Conservation (phyloP, 768 basidiomycete genomes). For the Tricholoma flavovirens region DNA sequence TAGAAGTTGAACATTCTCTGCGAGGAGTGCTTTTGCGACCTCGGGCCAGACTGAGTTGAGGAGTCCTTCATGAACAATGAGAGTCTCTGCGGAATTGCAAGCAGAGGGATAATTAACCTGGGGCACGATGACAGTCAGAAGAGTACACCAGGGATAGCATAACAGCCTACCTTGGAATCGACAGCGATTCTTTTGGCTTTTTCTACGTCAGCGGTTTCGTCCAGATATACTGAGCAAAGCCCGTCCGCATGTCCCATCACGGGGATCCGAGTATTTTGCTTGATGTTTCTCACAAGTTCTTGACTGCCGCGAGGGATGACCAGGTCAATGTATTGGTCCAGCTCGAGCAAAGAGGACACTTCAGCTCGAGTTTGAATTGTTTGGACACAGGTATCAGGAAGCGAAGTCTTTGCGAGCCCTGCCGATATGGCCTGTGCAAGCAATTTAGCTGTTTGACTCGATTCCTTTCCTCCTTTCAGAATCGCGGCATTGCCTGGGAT, state of each 20-base stretch:
- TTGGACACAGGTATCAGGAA: conserved; percentile 83
- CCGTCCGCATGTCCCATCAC: conserved; percentile 99
- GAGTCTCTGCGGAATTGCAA: conserved; percentile 88
- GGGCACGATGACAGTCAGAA: not conserved
- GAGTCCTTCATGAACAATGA: conserved; percentile 75
- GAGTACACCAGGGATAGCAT: not conserved
- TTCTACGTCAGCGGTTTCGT: conserved; percentile 68
- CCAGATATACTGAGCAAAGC: conserved; percentile 84
- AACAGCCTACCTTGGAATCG: conserved; percentile 76
- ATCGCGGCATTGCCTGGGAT: conserved; percentile 91
- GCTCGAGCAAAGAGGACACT: conserved; percentile 77
- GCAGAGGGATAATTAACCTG: conserved; percentile 94
- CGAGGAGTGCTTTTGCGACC: conserved; percentile 69
- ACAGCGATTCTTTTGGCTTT: conserved; percentile 81
- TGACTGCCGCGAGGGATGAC: conserved; percentile 97
- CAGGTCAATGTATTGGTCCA: conserved; percentile 92
- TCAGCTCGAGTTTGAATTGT: conserved; percentile 88
- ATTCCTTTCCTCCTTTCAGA: conserved; percentile 96
- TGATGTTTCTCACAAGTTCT: conserved; percentile 80
- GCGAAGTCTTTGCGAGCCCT: conserved; percentile 65
- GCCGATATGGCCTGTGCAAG: conserved; percentile 75
- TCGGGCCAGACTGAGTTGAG: conserved; percentile 74
- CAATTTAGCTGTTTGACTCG: conserved; percentile 68
- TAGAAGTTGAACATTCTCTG: conserved; percentile 65
- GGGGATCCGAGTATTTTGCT: conserved; percentile 85